Evolutionary conservation across 2,329 filamentous ascomycete species (phyloP).

Genomic region (Penicillium sclerotiorum): DNA sequence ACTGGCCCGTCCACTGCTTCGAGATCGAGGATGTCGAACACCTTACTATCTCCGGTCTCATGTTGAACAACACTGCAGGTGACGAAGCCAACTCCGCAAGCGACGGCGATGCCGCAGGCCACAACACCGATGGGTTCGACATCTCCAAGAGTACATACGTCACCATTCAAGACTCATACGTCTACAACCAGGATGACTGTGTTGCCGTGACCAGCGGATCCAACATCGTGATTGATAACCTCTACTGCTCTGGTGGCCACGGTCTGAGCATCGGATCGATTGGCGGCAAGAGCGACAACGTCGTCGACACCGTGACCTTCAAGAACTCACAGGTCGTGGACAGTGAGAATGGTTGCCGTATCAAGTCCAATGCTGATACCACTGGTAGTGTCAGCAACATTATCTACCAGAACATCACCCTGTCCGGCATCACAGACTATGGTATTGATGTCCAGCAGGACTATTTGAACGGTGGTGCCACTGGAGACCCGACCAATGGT

Average conservation of each 20-base stretch:
- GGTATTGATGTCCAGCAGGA: constrained; percentile 58
- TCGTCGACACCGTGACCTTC: constrained; percentile 56
- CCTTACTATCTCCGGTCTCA: constrained; percentile 40
- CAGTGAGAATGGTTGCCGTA: constrained; percentile 41
- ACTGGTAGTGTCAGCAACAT: constrained; percentile 45
- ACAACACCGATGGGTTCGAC: constrained; percentile 57
- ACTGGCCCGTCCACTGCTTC: constrained; percentile 47
- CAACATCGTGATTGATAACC: constrained; percentile 26
- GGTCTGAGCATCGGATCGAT: constrained; percentile 38
- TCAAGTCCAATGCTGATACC: constrained; percentile 44
- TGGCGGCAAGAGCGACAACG: constrained; percentile 50
- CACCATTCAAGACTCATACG: constrained; percentile 46
- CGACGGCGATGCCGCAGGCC: constrained; percentile 38
- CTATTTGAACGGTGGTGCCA: constrained; percentile 53
- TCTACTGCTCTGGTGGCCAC: constrained; percentile 44
- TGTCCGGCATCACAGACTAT: constrained; percentile 50
- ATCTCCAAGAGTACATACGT: constrained; percentile 52
- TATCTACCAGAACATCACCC: constrained; percentile 51
- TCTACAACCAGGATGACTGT: constrained; percentile 49
- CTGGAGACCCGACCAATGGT: constrained; percentile 42
- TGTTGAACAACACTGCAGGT: constrained; percentile 44
- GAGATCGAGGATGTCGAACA: constrained; percentile 37
- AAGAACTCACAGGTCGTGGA: constrained; percentile 53
- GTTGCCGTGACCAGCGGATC: constrained; percentile 34
- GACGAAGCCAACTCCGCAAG: constrained; percentile 38